Percentiles rank a stretch among this genome's conserved stretches.
Evolutionary conservation across 2,329 filamentous ascomycete genomes (phyloP).

Genomic region (Botrytis cinerea): DNA sequence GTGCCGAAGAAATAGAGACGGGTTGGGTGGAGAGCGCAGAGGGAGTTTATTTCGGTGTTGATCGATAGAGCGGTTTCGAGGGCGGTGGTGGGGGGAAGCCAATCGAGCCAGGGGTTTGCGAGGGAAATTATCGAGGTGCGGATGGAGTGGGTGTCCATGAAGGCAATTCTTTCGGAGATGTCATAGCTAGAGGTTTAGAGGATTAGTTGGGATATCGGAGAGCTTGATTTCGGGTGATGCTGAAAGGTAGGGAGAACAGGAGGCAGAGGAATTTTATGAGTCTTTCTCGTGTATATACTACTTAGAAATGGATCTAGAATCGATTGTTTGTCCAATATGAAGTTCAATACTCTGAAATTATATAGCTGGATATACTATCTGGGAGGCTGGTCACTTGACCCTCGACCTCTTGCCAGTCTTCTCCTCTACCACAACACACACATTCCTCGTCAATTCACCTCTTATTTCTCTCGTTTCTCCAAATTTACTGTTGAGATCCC

Average conservation of each 20-base stretch:
- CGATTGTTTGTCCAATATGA: background rate
- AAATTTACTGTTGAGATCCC: fast-evolving
- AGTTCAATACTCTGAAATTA: background rate
- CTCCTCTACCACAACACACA: background rate
- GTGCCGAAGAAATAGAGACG: conserved; percentile 82
- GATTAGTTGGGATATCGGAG: background rate
- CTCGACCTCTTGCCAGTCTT: background rate
- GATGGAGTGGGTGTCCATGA: conserved; percentile 85
- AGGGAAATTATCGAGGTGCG: conserved; percentile 82
- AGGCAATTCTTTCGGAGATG: conserved; percentile 75
- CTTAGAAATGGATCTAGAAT: background rate
- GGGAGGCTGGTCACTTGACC: background rate
- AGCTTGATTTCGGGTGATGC: too few relatives aligned
- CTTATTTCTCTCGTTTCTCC: too few relatives aligned
- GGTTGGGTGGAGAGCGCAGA: conserved; percentile 67
- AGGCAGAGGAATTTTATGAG: background rate
- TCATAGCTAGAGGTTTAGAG: conserved; percentile 46
- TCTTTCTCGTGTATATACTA: background rate
- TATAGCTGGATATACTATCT: background rate
- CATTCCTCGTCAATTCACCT: background rate
- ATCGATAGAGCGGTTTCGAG: conserved; percentile 64
- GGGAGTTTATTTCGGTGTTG: conserved; percentile 74
- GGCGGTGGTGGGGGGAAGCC: conserved; percentile 64
- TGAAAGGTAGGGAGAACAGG: background rate
- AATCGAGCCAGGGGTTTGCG: conserved; percentile 94